Percentiles rank a stretch among this genome's conserved stretches.
Evolutionary conservation across 176 grass and related monocot genomes (phyloP).

Genomic region (Ananas comosus): DNA sequence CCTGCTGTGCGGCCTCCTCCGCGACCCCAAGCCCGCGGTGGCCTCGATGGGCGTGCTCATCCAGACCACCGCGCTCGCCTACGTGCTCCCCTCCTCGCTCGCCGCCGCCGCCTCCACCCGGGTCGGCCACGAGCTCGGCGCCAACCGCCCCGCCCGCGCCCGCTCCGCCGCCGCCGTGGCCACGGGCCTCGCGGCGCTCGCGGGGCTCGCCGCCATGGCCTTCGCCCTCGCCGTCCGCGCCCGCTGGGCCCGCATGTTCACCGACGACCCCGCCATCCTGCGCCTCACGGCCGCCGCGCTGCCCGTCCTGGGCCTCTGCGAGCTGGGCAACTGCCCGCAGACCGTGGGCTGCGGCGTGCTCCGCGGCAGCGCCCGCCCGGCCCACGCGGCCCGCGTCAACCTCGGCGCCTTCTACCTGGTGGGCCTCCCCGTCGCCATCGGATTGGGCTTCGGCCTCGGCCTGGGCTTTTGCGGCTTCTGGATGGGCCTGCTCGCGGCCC

Average conservation of each 20-base stretch:
- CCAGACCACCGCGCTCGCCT: slow-evolving; percentile 90
- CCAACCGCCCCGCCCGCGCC: slow-evolving; percentile 51
- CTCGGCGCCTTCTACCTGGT: slow-evolving; percentile 97
- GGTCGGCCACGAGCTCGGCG: slow-evolving; percentile 89
- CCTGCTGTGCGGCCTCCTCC: slow-evolving; percentile 79
- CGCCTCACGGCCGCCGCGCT: slow-evolving; percentile 57
- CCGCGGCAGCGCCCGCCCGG: slow-evolving; percentile 67
- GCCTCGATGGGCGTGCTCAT: slow-evolving; percentile 99
- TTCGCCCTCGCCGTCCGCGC: slow-evolving; percentile 54
- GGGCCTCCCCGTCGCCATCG: slow-evolving; percentile 64
- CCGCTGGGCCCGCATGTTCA: slow-evolving; percentile 74
- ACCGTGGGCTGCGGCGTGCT: slow-evolving; percentile 94
- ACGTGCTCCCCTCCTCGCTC: slow-evolving; percentile 93
- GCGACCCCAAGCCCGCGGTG: slow-evolving; percentile 64
- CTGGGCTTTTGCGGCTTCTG: slow-evolving; percentile 74
- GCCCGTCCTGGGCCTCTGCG: slow-evolving; percentile 78
- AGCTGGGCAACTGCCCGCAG: slow-evolving; percentile 98
- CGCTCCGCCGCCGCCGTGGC: slow-evolving; percentile 54
- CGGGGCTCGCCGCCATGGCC: slow-evolving; percentile 67
- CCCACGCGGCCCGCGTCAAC: slow-evolving; percentile 74
- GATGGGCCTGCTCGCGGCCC: slow-evolving; percentile 77
- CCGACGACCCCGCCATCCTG: slow-evolving; percentile 51
- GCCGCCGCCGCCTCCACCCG: slow-evolving; percentile 70
- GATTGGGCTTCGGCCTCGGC: slow-evolving; percentile 44
- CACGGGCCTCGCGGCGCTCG: slow-evolving; percentile 32